phyloP scores from a whole-genome alignment of 345 rosid species.

The Eucalyptus curtisii region DNA sequence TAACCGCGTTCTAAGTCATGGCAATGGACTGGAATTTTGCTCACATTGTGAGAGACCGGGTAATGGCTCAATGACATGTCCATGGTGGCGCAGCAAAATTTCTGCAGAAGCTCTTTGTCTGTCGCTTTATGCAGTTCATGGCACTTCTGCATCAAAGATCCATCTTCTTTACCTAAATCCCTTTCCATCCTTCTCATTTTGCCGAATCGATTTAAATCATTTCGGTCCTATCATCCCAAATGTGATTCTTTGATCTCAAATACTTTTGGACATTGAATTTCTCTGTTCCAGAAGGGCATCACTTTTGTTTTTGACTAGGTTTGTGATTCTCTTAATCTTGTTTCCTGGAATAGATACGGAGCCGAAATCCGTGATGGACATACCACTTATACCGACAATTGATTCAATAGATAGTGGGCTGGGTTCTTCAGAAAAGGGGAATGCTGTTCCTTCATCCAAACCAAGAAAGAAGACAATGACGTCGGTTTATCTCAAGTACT shows the following conservation, averaged over 20 bases:
- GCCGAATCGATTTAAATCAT: background rate
- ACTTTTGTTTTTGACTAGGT: background rate
- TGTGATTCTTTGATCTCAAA: background rate
- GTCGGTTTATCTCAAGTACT: conserved; percentile 84
- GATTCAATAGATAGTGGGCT: conserved; percentile 57
- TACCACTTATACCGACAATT: conserved; percentile 41
- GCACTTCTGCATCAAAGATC: background rate
- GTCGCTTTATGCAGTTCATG: background rate
- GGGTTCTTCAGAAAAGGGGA: conserved; percentile 66
- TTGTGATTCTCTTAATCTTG: background rate
- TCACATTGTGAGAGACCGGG: background rate
- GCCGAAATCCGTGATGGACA: conserved; percentile 69
- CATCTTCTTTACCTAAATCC: background rate
- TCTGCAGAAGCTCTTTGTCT: background rate
- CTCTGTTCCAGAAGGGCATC: background rate
- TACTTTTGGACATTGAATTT: background rate
- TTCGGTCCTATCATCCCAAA: background rate
- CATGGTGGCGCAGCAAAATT: background rate
- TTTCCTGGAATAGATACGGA: conserved; percentile 47
- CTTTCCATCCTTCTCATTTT: background rate
- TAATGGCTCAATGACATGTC: background rate
- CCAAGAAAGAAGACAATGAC: conserved; percentile 93
- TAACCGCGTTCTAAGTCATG: background rate
- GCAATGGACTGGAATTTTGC: background rate
- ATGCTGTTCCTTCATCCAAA: conserved; percentile 32